Evolutionary conservation across 345 rosid species (phyloP), one percentile per base, ranked within the genome.

Genomic region (Melastoma malabathricum): DNA sequence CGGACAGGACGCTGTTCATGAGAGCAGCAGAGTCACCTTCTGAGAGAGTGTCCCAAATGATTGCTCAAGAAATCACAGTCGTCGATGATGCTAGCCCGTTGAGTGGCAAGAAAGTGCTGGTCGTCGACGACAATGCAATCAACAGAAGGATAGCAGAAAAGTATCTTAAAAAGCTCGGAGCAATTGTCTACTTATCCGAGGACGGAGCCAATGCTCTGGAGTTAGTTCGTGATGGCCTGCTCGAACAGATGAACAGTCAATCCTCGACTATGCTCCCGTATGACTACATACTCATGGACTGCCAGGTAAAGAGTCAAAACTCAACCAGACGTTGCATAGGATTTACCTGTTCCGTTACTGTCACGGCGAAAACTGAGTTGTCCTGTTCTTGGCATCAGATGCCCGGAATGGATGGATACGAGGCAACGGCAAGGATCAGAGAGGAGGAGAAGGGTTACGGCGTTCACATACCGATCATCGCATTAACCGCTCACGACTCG

Each of bases 221-320:
- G 43, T 54, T 64, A 29, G 79, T 90, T 16, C 34, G 58, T 46
- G 59, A 60, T 19, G 52, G 63, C 44, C 60, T 80, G 15, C 46
- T 46, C 4, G 62, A 41, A 63, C 67, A 43, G 55, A 53, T 46
- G 10, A n/a, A 58, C 17, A 44, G 27, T 39, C 70, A 57, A 49
- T 56, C 46, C 29, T 16, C 16, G 29, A 18, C 49, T 44, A 10
- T 48, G 50, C 67, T 62, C 43, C 94, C 84, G 13, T 84, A 74
- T 45, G 85, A 84, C 57, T 78, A 54, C 61, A 72, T 92, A 48
- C 53, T 92, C 56, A 90, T 90, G 96, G 98, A 90, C 31, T 86
- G 93, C 47, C 67, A 84, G 92, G 94, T 86, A 74, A 61, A 13
- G 60, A 13, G 15, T 45, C 22, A 2, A 18, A 17, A 0, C 1